A percentile compares a stretch with the other conserved stretches of the same genome.
These are phyloP conservation scores for Quaeritorhiza haematococci DNA, from an alignment of 371 early-diverging fungal species.

Conservation along the genomic window DNA sequence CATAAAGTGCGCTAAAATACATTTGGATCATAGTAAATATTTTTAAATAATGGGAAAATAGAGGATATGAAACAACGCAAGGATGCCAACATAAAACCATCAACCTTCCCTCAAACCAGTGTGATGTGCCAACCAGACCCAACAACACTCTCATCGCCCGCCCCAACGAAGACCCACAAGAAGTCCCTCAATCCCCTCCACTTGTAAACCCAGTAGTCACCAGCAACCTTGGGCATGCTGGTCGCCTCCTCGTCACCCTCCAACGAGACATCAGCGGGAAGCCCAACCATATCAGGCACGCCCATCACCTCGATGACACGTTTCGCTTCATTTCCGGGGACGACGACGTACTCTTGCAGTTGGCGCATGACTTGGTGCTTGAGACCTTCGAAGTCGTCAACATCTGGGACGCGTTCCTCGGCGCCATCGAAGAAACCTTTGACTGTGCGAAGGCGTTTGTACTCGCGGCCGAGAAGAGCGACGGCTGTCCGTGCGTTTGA, in stretches of 20 bases:
- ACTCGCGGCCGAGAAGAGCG: conserved; percentile 15
- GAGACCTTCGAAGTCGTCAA: conserved; percentile 50
- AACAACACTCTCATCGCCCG: neutral
- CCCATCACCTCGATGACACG: conserved; percentile 31
- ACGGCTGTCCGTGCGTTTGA: too few species aligned
- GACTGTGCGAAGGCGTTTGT: conserved; percentile 34
- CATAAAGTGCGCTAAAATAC: too few species aligned
- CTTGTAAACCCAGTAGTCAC: conserved; percentile 49
- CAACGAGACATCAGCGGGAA: too few species aligned
- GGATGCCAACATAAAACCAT: too few species aligned
- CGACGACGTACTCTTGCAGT: conserved; percentile 5
- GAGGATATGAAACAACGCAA: too few species aligned
- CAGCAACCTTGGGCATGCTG: too few species aligned
- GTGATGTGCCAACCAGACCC: too few species aligned
- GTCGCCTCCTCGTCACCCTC: too few species aligned
- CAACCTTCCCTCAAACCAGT: too few species aligned
- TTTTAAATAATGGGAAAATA: too few species aligned
- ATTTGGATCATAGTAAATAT: too few species aligned
- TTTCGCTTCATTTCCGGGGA: conserved; percentile 5
- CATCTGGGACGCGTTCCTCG: conserved; percentile 35
- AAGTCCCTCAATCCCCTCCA: conserved; percentile 62
- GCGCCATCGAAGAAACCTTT: conserved; percentile 55
- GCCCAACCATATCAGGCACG: conserved; percentile 54
- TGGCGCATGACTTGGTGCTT: conserved; percentile 45
- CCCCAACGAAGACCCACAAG: conserved; percentile 43